phyloP scores from a whole-genome alignment of 352 stramenopile genomes.

The Pythium sukuiense region DNA sequence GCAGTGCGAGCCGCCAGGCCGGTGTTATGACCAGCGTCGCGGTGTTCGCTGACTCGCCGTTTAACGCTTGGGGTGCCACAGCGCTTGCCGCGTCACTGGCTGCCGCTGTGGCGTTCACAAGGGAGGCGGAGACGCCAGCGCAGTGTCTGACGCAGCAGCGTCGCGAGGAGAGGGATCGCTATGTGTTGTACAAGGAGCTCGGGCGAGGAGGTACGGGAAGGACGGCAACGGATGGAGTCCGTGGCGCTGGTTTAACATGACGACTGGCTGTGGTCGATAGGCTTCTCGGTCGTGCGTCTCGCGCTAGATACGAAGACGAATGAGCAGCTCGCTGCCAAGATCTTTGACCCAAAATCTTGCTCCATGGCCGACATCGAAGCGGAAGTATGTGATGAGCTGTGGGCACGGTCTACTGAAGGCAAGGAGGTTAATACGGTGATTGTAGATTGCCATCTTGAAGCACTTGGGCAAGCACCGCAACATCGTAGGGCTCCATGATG shows the following conservation, averaged over 20 bases:
- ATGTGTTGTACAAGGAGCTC: slow-evolving; percentile 63
- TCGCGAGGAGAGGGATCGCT: slow-evolving; percentile 35
- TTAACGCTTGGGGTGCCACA: not conserved
- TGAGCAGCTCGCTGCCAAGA: slow-evolving; percentile 64
- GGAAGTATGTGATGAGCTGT: slow-evolving; percentile 35
- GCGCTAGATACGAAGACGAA: slow-evolving; percentile 56
- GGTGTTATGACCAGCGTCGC: not conserved
- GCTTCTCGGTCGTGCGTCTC: slow-evolving; percentile 68
- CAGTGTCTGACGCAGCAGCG: slow-evolving; percentile 2
- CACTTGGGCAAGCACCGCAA: slow-evolving; percentile 59
- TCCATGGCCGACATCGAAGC: slow-evolving; percentile 58
- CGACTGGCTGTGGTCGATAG: slow-evolving; percentile 26
- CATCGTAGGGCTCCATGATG: slow-evolving; percentile 73
- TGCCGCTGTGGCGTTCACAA: not conserved
- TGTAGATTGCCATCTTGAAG: slow-evolving; percentile 61
- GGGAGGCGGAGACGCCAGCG: not conserved
- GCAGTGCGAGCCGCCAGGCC: not conserved
- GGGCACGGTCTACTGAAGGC: not conserved
- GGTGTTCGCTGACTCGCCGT: not conserved
- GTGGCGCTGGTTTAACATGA: slow-evolving; percentile 16
- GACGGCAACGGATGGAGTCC: not conserved
- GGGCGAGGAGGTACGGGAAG: slow-evolving; percentile 48
- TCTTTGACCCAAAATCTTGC: slow-evolving; percentile 64
- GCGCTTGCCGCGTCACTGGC: slow-evolving; percentile 9
- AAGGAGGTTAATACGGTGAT: not conserved